phyloP scores from a whole-genome alignment of 2,329 filamentous ascomycete species.

The Ophiostoma sp. region DNA sequence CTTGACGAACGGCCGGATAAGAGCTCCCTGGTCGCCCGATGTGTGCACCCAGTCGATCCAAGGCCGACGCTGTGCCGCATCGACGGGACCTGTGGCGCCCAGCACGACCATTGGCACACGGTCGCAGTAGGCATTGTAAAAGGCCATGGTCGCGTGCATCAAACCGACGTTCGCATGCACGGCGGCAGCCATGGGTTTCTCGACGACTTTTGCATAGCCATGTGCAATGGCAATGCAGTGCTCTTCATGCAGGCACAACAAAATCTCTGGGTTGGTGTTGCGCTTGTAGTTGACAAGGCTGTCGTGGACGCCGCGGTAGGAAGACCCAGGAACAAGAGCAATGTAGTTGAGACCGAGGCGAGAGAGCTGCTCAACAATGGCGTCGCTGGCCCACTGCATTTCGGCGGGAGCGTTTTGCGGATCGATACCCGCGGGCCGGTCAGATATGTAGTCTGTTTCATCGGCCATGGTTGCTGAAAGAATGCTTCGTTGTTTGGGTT shows the following conservation, averaged over 20 bases:
- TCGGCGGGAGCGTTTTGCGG: background rate
- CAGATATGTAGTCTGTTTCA: background rate
- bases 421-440: background rate
- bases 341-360: conserved; percentile 22
- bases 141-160: conserved; percentile 24
- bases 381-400: conserved; percentile 22
- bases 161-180: conserved; percentile 23
- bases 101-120: conserved; percentile 19
- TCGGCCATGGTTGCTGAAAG: background rate
- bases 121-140: conserved; percentile 25
- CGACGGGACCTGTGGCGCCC: conserved; percentile 19
- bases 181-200: conserved; percentile 23
- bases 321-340: conserved; percentile 19
- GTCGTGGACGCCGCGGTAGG: conserved; percentile 23
- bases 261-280: conserved; percentile 21
- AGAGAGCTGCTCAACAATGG: conserved; percentile 21
- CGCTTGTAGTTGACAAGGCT: conserved; percentile 26
- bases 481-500: background rate
- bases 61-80: conserved; percentile 21
- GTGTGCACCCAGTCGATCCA: conserved; percentile 27
- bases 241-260: conserved; percentile 25
- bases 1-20: conserved; percentile 23
- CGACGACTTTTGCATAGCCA: conserved; percentile 23
- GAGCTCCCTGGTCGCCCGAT: conserved; percentile 18
- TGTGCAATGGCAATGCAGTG: conserved; percentile 25